A percentile compares a stretch with the other conserved stretches of the same genome.
Conservation (phyloP, 2,329 filamentous ascomycete species). For the Colletotrichum karsti region DNA sequence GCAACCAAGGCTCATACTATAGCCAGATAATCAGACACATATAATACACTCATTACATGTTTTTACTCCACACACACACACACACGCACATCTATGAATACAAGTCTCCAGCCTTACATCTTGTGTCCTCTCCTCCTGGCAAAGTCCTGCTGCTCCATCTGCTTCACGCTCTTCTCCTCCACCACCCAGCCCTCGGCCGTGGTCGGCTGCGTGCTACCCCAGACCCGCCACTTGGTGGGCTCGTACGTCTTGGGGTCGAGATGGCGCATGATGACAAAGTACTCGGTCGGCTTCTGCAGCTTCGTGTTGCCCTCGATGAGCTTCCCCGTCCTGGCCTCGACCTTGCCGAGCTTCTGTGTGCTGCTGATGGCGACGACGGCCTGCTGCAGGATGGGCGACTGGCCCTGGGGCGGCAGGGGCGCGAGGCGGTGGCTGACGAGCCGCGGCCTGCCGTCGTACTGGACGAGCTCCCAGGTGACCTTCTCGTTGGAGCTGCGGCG, state of each 20-base stretch:
- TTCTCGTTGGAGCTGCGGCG: conserved; percentile 54
- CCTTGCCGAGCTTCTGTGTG: conserved; percentile 60
- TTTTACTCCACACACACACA: conserved; percentile 27
- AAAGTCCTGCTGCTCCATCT: conserved; percentile 34
- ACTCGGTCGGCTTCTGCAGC: conserved; percentile 67
- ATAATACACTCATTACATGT: conserved; percentile 32
- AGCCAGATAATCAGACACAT: conserved; percentile 22
- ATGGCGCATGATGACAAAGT: conserved; percentile 67
- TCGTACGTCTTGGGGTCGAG: conserved; percentile 55
- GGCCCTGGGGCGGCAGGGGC: conserved; percentile 49
- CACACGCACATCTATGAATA: no score
- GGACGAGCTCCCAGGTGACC: conserved; percentile 63
- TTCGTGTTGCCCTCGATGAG: conserved; percentile 52
- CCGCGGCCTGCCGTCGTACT: conserved; percentile 58
- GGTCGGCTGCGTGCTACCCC: conserved; percentile 68
- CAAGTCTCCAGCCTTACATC: no score
- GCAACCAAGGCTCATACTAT: conserved; percentile 13
- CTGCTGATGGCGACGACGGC: conserved; percentile 69
- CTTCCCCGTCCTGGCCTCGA: conserved; percentile 42
- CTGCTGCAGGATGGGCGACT: conserved; percentile 56
- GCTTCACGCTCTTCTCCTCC: conserved; percentile 44
- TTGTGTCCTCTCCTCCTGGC: background rate
- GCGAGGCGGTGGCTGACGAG: conserved; percentile 64
- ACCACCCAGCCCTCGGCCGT: conserved; percentile 50
- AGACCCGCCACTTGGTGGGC: conserved; percentile 67